Base-by-base conservation (phyloP, 257 asterid species). In the Solanum arcanum region DNA sequence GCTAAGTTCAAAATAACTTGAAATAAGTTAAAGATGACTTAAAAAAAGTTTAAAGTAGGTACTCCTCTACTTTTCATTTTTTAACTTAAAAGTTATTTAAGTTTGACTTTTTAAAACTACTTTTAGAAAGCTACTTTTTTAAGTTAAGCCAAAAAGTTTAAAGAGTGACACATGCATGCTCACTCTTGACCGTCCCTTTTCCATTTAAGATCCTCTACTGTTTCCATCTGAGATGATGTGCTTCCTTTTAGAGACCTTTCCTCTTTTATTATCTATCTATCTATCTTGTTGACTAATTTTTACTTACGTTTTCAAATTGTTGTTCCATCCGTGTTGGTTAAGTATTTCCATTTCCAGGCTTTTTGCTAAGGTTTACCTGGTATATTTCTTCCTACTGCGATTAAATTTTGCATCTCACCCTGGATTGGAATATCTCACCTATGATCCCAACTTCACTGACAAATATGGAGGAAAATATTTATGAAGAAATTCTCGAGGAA, bases 371-470 rank as follows among this genome's bases (percentile, higher is more conserved):
- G 94, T 97, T 99, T 90, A 96, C 96, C 42, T 88, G 98, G 92
- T 99, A 97, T 93, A 97, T 97, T 89, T 93, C 98, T 85, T 88
- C 92, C 76, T 94, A 94, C 88, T 96, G 97, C 87, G 94, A 93
- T 70, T 92, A 96, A 92, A 94, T 97, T 86, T 91, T 96, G 90
- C 93, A 93, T 88, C 98, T 97, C 81, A 92, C 93, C 59, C 90
- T 29, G 31, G 31, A 29, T 29, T 97, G 94, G 98, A 97, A 69
- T 97, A 88, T 91, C 95, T 97, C 75, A 97, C 98, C 89, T 95
- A 95, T 91, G 99, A 97, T 91, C 99, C 99, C 42, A 97, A 97
- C 92, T 97, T 97, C 90, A 96, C 98, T 76, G 99, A 97, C 90
- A 29, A 93, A 92, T 92, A 96, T 97, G 99, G 99, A 97, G 93